Evolutionary conservation across 345 rosid species (phyloP), one percentile per base, ranked within the genome.

Genomic region (Cardiospermum halicacabum): DNA sequence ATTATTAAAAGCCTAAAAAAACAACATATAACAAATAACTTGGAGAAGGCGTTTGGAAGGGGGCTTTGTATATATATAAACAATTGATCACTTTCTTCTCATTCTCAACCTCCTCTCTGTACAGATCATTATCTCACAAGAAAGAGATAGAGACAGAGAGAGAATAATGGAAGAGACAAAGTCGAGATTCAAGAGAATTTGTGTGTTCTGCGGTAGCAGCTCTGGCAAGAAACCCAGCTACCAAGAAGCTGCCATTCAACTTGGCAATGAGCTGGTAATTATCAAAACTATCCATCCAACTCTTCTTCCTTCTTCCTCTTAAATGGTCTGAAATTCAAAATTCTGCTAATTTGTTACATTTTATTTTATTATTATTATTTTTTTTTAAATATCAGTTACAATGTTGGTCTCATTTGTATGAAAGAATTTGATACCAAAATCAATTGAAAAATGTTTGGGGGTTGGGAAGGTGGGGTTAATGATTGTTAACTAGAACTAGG

Each of bases 151-250:
- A 48, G 12, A 45, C 2, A 58, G 49, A 53, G 6, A 56, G 53
- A 54, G 10, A 40, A 64, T 58, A 7, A 81, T 78, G 86, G 85
- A 81, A 67, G 80, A 76, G 67, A 73, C 77, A 62, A 78, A 78
- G 72, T 84, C 97, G 0, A 86, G 91, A 80, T 91, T 91, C 68
- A 61, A 74, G 71, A 83, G 96, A 78, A 84, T 91, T 60, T 91
- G 97, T 74, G 97, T 91, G 50, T 91, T 91, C 48, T 89, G 96
- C 58, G 94, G 96, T 13, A 91, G 96, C 82, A 81, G 86, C 71
- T 72, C 93, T 0, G 94, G 97, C 55, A 91, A 86, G 72, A 91
- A 85, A 71, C 22, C 83, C 58, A 82, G 84, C 72, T 91, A 91
- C 67, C 96, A 83, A 63, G 91, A 86, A 73, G 94, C 97, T 22